Conservation (phyloP, 2,329 filamentous ascomycete genomes). For the Pseudogymnoascus sp. region DNA sequence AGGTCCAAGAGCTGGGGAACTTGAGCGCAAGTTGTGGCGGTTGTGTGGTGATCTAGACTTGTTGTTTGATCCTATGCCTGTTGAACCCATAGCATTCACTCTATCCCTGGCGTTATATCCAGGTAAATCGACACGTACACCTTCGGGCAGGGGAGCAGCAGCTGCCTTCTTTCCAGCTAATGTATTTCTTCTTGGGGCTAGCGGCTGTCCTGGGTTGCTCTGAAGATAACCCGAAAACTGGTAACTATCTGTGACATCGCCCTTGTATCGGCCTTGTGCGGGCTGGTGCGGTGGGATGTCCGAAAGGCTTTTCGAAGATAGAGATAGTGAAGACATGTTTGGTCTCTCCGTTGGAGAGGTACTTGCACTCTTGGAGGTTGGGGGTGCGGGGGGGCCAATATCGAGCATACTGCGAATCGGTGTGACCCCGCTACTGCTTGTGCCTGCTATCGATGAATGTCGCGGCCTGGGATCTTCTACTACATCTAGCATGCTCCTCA, state of each 20-base stretch:
- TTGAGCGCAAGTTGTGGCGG: constrained; percentile 24
- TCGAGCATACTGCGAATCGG: constrained; percentile 61
- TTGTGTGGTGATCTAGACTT: constrained; percentile 28
- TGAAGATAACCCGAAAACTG: constrained; percentile 54
- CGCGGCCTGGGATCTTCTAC: constrained; percentile 34
- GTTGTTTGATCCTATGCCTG: constrained; percentile 12
- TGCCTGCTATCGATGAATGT: constrained; percentile 22
- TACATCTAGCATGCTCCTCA: constrained; percentile 61
- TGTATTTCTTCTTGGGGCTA: constrained; percentile 44
- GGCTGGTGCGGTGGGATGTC: constrained; percentile 43
- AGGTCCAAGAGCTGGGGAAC: constrained; percentile 20
- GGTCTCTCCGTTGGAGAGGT: constrained; percentile 39
- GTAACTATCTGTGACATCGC: constrained; percentile 46
- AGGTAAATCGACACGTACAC: constrained; percentile 36
- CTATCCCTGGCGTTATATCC: constrained; percentile 28
- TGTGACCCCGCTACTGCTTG: constrained; percentile 32
- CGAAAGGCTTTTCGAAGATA: constrained; percentile 41
- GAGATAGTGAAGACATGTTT: constrained; percentile 21
- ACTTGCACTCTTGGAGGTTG: constrained; percentile 36
- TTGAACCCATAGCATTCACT: constrained; percentile 20
- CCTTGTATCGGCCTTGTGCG: constrained; percentile 39
- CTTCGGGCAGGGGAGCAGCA: constrained; percentile 41
- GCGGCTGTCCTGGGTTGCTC: constrained; percentile 35
- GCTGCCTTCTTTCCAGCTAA: constrained; percentile 36
- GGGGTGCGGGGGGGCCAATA: constrained; percentile 30